phyloP scores from a whole-genome alignment of 2,329 filamentous ascomycete species.

The Emericellopsis cladophorae region DNA sequence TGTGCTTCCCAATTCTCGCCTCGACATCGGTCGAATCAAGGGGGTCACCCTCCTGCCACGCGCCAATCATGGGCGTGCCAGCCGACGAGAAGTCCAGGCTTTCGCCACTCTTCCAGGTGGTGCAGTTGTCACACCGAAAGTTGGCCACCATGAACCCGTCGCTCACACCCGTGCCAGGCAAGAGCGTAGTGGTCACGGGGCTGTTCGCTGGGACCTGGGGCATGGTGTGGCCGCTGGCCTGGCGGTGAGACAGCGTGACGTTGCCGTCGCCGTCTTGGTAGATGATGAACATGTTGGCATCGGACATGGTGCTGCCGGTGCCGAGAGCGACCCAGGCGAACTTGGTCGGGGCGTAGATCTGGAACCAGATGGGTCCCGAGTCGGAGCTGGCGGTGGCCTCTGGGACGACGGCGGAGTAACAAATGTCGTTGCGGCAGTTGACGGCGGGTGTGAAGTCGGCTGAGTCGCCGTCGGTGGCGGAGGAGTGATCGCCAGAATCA shows the following conservation, averaged over 20 bases:
- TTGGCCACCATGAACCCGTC: conserved; percentile 45
- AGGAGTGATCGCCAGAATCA: neutral
- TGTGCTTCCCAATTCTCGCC: conserved; percentile 26
- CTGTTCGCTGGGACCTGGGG: conserved; percentile 31
- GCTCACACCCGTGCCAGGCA: conserved; percentile 44
- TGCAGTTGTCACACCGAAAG: conserved; percentile 32
- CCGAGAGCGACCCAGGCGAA: conserved; percentile 47
- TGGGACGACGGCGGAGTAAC: conserved; percentile 44
- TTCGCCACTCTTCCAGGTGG: conserved; percentile 14
- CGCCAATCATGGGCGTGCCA: conserved; percentile 21
- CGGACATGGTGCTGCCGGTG: conserved; percentile 40
- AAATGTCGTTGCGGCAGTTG: conserved; percentile 19
- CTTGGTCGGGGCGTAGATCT: conserved; percentile 38
- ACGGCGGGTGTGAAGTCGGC: neutral
- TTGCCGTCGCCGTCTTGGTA: conserved; percentile 46
- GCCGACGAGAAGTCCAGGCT: neutral
- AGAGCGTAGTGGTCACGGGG: conserved; percentile 29
- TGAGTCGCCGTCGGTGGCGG: too few relatives aligned
- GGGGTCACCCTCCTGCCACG: conserved; percentile 26
- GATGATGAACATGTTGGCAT: conserved; percentile 48
- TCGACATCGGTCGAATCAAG: conserved; percentile 22
- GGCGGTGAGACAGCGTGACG: conserved; percentile 47
- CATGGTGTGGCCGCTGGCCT: conserved; percentile 29
- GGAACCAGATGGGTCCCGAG: conserved; percentile 46
- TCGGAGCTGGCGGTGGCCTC: conserved; percentile 29